Conservation (phyloP, 176 grass and related monocot genomes). For the Thalia dealbata region DNA sequence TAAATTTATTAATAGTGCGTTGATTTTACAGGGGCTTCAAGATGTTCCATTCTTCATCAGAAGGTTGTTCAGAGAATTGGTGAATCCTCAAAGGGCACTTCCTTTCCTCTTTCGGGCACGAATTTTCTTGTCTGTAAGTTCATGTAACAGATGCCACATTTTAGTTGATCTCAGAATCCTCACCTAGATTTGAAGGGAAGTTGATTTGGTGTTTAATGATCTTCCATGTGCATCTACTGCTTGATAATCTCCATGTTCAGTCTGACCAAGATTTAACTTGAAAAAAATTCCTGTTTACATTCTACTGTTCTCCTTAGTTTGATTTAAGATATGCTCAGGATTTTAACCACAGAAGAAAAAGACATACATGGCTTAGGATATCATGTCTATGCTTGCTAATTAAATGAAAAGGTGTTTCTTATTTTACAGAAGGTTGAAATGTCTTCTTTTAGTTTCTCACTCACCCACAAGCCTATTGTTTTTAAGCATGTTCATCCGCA, state of each 20-base stretch:
- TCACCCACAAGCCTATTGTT: too few species aligned
- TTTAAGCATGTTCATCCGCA: too few species aligned
- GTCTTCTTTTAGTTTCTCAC: too few species aligned
- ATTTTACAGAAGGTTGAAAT: too few species aligned
- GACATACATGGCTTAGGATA: too few species aligned
- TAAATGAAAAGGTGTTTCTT: too few species aligned
- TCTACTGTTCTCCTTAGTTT: too few species aligned
- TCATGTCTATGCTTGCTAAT: too few species aligned
- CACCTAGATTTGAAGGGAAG: not conserved
- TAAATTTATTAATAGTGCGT: not conserved
- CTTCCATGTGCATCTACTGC: not conserved
- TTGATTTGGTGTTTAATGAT: not conserved
- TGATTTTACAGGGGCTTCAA: not conserved
- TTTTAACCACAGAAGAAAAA: too few species aligned
- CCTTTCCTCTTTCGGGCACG: not conserved
- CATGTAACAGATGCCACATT: not conserved
- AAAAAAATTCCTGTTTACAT: too few species aligned
- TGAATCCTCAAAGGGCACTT: constrained; percentile 5
- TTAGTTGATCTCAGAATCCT: not conserved
- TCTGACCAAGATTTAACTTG: not conserved
- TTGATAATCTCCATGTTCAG: not conserved
- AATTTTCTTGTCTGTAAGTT: constrained; percentile 4
- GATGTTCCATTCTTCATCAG: constrained; percentile 5
- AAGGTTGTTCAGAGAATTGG: constrained; percentile 5
- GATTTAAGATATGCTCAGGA: too few species aligned